Conservation (phyloP, 805 yeast genomes). For the Saccharomycopsis oosterbeekiorum region DNA sequence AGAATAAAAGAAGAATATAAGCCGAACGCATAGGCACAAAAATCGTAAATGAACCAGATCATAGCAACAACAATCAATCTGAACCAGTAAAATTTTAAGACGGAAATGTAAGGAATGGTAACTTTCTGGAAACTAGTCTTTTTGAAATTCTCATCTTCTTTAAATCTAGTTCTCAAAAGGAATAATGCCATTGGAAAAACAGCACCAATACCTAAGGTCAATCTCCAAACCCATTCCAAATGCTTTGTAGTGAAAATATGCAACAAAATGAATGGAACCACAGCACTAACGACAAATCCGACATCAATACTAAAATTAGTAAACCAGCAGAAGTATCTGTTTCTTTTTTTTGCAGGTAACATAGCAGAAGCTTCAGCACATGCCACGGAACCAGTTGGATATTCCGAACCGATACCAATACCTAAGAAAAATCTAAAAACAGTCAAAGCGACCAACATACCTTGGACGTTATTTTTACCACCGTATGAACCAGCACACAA, state of each 20-base stretch:
- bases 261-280: conserved; percentile 76
- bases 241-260: conserved; percentile 71
- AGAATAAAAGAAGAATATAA: conserved; percentile 71
- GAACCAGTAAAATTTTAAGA: conserved; percentile 77
- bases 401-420: conserved; percentile 89
- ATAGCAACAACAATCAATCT: conserved; percentile 60
- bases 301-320: conserved; percentile 80
- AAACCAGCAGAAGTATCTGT: conserved; percentile 82
- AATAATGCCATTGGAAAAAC: conserved; percentile 75
- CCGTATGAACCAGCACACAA: conserved; percentile 88
- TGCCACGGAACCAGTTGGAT: conserved; percentile 88
- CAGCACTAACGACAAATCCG: conserved; percentile 76
- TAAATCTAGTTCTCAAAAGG: conserved; percentile 63
- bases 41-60: conserved; percentile 89
- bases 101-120: conserved; percentile 54
- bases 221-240: conserved; percentile 82
- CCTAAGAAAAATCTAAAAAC: conserved; percentile 83
- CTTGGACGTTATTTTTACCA: conserved; percentile 49
- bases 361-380: conserved; percentile 83
- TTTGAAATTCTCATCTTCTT: conserved; percentile 62
- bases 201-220: conserved; percentile 83
- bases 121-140: conserved; percentile 60
- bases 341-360: conserved; percentile 73
- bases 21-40: conserved; percentile 80
- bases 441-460: conserved; percentile 76